phyloP scores from a whole-genome alignment of 768 basidiomycete species.

The Hysterangium stoloniferum region DNA sequence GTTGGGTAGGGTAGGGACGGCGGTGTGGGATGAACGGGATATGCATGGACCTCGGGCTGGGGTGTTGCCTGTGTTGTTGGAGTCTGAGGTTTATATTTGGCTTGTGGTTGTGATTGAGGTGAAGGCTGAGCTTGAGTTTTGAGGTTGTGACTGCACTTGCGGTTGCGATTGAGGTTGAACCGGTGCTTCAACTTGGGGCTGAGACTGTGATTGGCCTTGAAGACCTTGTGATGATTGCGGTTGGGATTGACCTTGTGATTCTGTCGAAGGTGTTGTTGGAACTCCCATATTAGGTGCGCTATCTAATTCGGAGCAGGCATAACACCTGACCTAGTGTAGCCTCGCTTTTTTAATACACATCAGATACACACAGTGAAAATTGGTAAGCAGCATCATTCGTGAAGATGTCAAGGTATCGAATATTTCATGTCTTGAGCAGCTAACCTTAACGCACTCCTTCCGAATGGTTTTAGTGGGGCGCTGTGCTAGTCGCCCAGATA shows the following conservation, averaged over 20 bases:
- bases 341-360: no score
- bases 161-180: not conserved
- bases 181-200: not conserved
- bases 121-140: not conserved
- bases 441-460: no score
- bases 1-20: not conserved
- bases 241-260: no score
- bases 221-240: no score
- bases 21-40: not conserved
- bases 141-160: not conserved
- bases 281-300: slow-evolving; percentile 22
- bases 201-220: not conserved
- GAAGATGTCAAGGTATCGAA: no score
- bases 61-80: not conserved
- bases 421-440: no score
- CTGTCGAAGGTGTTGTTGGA: not conserved
- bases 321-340: no score
- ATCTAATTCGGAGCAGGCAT: slow-evolving; percentile 38
- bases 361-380: no score
- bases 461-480: no score
- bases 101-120: not conserved
- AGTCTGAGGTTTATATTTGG: not conserved
- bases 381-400: no score
- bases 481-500: no score
- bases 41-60: not conserved